phyloP scores from a whole-genome alignment of 345 rosid genomes.

The Microthlaspi erraticum region DNA sequence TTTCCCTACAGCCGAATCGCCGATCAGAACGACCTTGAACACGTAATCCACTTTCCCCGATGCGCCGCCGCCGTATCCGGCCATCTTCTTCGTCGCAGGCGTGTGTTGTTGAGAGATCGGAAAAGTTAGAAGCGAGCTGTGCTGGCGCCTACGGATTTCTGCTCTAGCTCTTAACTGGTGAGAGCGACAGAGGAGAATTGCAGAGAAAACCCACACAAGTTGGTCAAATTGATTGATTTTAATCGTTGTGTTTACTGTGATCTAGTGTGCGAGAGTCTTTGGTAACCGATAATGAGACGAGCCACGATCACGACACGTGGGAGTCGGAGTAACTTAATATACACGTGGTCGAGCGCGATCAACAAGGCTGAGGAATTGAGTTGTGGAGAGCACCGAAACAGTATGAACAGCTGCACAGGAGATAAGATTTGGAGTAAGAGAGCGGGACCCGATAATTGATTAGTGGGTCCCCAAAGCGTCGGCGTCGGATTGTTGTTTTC shows the following conservation, averaged over 20 bases:
- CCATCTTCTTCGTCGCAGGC: conserved; percentile 48
- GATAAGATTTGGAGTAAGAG: conserved; percentile 39
- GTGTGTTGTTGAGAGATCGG: too few relatives aligned
- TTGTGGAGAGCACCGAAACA: conserved; percentile 1
- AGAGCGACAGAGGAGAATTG: conserved; percentile 14
- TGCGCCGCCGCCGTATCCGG: conserved; percentile 65
- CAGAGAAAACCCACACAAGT: neutral
- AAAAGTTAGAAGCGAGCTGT: too few relatives aligned
- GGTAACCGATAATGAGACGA: neutral
- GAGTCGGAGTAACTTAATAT: rapidly evolving
- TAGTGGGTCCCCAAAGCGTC: conserved; percentile 36
- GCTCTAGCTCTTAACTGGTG: conserved; percentile 30
- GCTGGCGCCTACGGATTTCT: neutral
- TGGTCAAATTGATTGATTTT: conserved; percentile 11
- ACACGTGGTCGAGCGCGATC: neutral
- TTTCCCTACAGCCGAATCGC: conserved; percentile 95
- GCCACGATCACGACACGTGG: neutral
- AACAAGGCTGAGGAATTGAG: neutral
- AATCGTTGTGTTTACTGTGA: conserved; percentile 6
- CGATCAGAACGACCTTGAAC: conserved; percentile 86
- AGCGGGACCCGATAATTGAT: conserved; percentile 37
- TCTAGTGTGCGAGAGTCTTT: conserved; percentile 14
- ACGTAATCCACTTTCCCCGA: conserved; percentile 76
- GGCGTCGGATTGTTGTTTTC: conserved; percentile 32
- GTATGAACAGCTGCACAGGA: neutral